Percentiles rank a stretch among this genome's conserved stretches.
phyloP scores from a whole-genome alignment of 2,329 filamentous ascomycete genomes.

The Camillea tinctor region DNA sequence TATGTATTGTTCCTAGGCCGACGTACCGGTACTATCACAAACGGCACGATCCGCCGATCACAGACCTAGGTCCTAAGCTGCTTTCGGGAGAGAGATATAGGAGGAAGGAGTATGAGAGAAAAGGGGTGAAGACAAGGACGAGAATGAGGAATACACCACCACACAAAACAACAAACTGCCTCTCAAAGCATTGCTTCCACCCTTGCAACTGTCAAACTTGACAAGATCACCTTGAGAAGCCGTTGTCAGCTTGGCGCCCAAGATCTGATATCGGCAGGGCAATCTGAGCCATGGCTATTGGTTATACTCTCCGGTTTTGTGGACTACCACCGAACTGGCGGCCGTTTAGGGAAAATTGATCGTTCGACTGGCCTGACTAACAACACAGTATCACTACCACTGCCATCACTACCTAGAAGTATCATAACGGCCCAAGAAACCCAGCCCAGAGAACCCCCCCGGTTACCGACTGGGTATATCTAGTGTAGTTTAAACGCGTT shows the following conservation, averaged over 20 bases:
- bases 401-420: background rate
- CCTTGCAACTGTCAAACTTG: slow-evolving; percentile 21
- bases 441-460: background rate
- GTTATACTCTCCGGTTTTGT: background rate
- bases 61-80: background rate
- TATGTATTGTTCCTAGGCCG: background rate
- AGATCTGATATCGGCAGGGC: slow-evolving; percentile 24
- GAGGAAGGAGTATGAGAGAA: no score
- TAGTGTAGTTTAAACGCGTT: background rate
- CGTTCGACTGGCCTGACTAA: background rate
- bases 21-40: background rate
- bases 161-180: background rate
- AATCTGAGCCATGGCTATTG: slow-evolving; percentile 15
- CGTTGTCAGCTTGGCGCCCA: slow-evolving; percentile 10
- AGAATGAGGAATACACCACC: background rate
- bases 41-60: background rate
- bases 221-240: slow-evolving; percentile 13
- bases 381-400: background rate
- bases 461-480: background rate
- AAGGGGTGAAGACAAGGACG: background rate
- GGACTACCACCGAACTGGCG: background rate
- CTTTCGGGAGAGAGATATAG: background rate
- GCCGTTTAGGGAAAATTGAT: background rate
- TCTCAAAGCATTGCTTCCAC: background rate
- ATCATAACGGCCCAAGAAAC: background rate